Evolutionary conservation across 2,329 filamentous ascomycete genomes (phyloP).

Genomic region (Aureobasidium uvarum): DNA sequence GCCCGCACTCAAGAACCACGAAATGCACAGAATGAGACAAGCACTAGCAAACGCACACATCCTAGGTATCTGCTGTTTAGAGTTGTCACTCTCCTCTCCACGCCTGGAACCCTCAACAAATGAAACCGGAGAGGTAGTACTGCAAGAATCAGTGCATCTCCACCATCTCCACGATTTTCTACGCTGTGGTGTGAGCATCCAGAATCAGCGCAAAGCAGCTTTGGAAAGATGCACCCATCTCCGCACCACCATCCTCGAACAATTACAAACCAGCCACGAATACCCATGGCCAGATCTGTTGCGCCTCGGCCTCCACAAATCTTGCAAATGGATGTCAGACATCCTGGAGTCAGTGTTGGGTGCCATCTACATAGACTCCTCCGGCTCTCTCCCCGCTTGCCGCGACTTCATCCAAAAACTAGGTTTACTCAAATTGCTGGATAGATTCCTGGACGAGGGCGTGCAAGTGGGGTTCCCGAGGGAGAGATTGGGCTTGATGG

Average conservation of each 20-base stretch:
- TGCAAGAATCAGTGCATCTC: conserved; percentile 10
- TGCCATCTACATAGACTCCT: conserved; percentile 77
- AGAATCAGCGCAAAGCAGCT: conserved; percentile 47
- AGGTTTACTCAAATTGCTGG: conserved; percentile 64
- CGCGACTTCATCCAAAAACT: conserved; percentile 59
- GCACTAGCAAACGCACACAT: conserved; percentile 78
- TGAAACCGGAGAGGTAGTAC: conserved; percentile 18
- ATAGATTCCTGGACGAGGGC: conserved; percentile 55
- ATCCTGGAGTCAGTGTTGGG: conserved; percentile 77
- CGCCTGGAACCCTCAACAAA: conserved; percentile 2
- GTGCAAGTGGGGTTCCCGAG: conserved; percentile 63
- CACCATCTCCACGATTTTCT: conserved; percentile 37
- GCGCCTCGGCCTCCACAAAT: conserved; percentile 50
- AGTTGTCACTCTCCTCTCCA: conserved; percentile 46
- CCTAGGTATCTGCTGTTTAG: conserved; percentile 72
- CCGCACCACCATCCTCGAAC: conserved; percentile 50
- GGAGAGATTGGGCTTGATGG: conserved; percentile 63
- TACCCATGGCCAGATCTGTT: conserved; percentile 79
- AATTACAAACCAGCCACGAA: conserved; percentile 50
- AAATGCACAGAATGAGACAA: conserved; percentile 75
- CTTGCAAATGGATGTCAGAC: conserved; percentile 79
- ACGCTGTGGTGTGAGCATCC: conserved; percentile 45
- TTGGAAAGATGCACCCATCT: conserved; percentile 50
- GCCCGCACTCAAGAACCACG: conserved; percentile 49
- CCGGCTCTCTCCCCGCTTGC: conserved; percentile 61